Base-by-base conservation (phyloP, 2,329 filamentous ascomycete species). In the Aspergillus luchuensis region DNA sequence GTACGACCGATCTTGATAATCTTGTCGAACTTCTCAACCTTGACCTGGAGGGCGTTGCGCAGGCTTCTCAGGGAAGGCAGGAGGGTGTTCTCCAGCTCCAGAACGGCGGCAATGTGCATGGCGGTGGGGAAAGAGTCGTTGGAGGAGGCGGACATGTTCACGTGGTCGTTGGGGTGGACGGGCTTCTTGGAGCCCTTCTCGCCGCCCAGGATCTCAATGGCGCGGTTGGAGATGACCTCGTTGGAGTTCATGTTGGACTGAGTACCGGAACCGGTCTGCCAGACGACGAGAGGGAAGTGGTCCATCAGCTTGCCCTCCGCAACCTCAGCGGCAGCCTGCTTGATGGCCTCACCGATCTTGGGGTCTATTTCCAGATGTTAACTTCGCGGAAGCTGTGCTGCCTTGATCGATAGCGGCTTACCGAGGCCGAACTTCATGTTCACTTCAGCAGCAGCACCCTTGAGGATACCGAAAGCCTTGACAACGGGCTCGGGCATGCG, bases 161-260 rank as follows among this genome's bases (percentile, higher is more conserved):
- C 95, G 79, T 99, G 95, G 83, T 99, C 95, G 81, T 98, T 99
- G 73, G 95, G 95, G 82, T 99, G 95, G 66, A 99, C 95, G 28
- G 95, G 95, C 84, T 96, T 97, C 89, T 98, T 98, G 86, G 84
- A 89, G 71, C 95, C 95, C 91, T 92, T 97, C 67, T 85, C 85
- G 72, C 95, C 95, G 70, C 95, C 95, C 57, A 98, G 86, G 66
- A 98, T 96, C 84, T 98, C 94, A 79, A 98, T 98, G 67, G 95
- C 95, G 68, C 95, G 91, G 87, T 98, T 99, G 67, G 94, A 97
- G 80, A 99, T 98, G 80, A 99, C 95, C 80, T 99, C 95, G 84
- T 99, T 99, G 77, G 94, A 93, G 83, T 99, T 99, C 95, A 98
- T 98, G 87, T 97, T 98, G 79, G 93, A 97, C 84, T 98, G 95